Evolutionary conservation across 441 rosid genomes (phyloP).

Genomic region (Gossypium schwendimanii): DNA sequence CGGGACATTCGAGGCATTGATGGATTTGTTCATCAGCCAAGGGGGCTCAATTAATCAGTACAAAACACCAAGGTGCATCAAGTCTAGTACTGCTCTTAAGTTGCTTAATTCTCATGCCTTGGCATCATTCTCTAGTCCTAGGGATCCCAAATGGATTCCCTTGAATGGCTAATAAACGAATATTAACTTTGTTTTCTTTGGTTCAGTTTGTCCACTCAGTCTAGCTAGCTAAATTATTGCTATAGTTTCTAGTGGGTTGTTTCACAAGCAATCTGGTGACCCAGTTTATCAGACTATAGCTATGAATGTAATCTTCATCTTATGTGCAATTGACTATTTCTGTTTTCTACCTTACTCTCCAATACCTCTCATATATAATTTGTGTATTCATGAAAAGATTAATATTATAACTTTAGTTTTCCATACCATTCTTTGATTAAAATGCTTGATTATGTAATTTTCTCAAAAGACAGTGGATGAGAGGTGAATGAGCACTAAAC

Average conservation of each 20-base stretch:
- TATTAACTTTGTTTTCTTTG: neutral
- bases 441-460: neutral
- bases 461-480: neutral
- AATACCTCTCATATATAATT: neutral
- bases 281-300: constrained; percentile 8
- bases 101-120: constrained; percentile 58
- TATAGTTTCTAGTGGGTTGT: constrained; percentile 6
- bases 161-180: constrained; percentile 14
- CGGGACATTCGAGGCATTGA: constrained; percentile 63
- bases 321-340: constrained; percentile 2
- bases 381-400: neutral
- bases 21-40: constrained; percentile 69
- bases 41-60: constrained; percentile 91
- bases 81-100: constrained; percentile 40
- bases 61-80: constrained; percentile 80
- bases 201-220: neutral
- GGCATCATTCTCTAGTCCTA: constrained; percentile 66
- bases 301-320: neutral
- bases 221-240: neutral
- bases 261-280: neutral
- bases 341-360: constrained; percentile 39
- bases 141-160: constrained; percentile 74
- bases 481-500: neutral
- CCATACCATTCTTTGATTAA: neutral
- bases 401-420: neutral